Evolutionary conservation across 2,329 filamentous ascomycete species (phyloP).

Genomic region (Myrmaecium sp.): DNA sequence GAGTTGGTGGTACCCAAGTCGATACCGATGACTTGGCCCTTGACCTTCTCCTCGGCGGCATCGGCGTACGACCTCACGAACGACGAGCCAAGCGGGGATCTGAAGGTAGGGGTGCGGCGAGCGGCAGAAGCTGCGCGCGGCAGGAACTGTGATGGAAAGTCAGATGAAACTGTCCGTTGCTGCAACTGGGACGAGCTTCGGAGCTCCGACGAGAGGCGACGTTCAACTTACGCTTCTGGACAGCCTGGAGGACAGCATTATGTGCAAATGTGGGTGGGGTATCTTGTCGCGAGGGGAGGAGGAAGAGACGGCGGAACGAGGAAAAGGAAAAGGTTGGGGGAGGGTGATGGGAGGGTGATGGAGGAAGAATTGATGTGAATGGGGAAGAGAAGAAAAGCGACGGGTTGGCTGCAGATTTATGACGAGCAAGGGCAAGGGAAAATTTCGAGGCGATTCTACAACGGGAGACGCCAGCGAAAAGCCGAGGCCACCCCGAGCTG

Average conservation of each 20-base stretch:
- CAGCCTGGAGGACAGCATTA: conserved; percentile 25
- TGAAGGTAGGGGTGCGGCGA: conserved; percentile 49
- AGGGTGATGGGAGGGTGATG: conserved; percentile 7
- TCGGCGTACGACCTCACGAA: conserved; percentile 62
- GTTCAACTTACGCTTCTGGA: conserved; percentile 21
- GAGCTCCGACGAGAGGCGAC: no score
- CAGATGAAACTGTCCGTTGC: conserved; percentile 1
- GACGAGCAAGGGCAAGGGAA: conserved; percentile 13
- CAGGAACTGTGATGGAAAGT: conserved; percentile 28
- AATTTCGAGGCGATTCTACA: conserved; percentile 13
- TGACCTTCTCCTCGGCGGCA: conserved; percentile 61
- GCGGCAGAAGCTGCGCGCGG: conserved; percentile 58
- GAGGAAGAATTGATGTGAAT: conserved; percentile 11
- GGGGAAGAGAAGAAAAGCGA: conserved; percentile 5
- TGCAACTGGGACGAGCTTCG: conserved; percentile 2
- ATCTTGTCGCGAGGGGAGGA: conserved; percentile 11
- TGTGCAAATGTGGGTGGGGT: conserved; percentile 10
- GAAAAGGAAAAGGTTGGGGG: conserved; percentile 8
- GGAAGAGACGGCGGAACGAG: no score
- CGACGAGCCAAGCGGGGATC: conserved; percentile 53
- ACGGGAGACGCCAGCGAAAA: conserved; percentile 4
- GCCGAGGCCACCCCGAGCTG: conserved; percentile 1
- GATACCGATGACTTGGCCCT: conserved; percentile 94
- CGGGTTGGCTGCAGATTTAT: no score
- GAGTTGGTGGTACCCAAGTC: conserved; percentile 98